Evolutionary conservation across 2,329 filamentous ascomycete species (phyloP).

Genomic region (Plenodomus lindquistii): DNA sequence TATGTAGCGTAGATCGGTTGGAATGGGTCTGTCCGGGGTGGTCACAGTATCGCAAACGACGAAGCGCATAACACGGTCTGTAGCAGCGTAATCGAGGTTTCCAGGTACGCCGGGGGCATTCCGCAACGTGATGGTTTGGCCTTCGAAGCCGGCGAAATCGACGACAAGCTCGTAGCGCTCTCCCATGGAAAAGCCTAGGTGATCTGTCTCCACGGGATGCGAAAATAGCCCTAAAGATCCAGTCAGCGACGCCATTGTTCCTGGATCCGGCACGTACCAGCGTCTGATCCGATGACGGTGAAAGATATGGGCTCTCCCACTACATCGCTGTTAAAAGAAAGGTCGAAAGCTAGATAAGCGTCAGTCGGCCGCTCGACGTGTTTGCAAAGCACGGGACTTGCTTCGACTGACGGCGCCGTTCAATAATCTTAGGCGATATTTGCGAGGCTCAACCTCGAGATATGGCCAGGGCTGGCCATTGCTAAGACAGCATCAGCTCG

Average conservation of each 20-base stretch:
- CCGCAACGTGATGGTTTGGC: slow-evolving; percentile 54
- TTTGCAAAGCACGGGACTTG: slow-evolving; percentile 1
- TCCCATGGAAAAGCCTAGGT: slow-evolving; percentile 57
- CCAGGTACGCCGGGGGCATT: slow-evolving; percentile 50
- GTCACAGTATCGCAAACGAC: slow-evolving; percentile 47
- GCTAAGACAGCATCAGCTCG: slow-evolving; percentile 9
- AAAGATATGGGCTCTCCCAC: slow-evolving; percentile 49
- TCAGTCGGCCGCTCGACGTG: background rate
- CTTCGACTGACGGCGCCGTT: slow-evolving; percentile 45
- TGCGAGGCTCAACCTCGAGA: slow-evolving; percentile 59
- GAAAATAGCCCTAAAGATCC: slow-evolving; percentile 48
- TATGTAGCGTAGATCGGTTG: slow-evolving; percentile 29
- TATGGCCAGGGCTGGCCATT: slow-evolving; percentile 65
- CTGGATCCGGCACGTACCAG: slow-evolving; percentile 33
- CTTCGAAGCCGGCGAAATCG: slow-evolving; percentile 56
- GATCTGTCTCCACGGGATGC: slow-evolving; percentile 48
- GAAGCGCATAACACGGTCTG: slow-evolving; percentile 45
- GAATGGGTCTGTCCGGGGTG: slow-evolving; percentile 30
- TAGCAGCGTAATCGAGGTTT: slow-evolving; percentile 57
- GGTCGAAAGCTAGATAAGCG: slow-evolving; percentile 47
- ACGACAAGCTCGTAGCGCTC: slow-evolving; percentile 63
- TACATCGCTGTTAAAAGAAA: slow-evolving; percentile 50
- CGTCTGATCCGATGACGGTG: slow-evolving; percentile 59
- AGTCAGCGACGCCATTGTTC: background rate
- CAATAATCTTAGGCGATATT: slow-evolving; percentile 61